Evolutionary conservation across 495 filamentous ascomycete genomes (phyloP).

Genomic region (Aspergillus mulundensis): DNA sequence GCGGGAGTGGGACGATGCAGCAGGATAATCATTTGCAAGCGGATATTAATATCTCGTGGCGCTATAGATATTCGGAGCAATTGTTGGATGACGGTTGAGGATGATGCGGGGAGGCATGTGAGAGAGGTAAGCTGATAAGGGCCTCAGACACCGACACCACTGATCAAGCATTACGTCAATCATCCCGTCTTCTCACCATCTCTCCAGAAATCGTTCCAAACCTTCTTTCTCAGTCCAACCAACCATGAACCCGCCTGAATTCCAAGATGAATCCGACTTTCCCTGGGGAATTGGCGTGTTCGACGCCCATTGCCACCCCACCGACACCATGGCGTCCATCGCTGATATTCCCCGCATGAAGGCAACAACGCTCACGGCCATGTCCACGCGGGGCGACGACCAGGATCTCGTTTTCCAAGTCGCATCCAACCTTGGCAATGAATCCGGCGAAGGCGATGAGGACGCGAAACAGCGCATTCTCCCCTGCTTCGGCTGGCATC

Average conservation of each 20-base stretch:
- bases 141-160: constrained; percentile 15
- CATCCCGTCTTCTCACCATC: background rate
- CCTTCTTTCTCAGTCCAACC: background rate
- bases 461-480: constrained; percentile 43
- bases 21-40: background rate
- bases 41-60: background rate
- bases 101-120: constrained; percentile 34
- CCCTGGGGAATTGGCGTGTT: constrained; percentile 84
- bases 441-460: constrained; percentile 20
- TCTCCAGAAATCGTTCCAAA: background rate
- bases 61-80: background rate
- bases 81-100: constrained; percentile 5
- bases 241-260: constrained; percentile 20
- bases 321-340: constrained; percentile 80
- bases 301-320: constrained; percentile 98
- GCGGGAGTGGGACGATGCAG: background rate
- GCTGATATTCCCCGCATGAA: constrained; percentile 69
- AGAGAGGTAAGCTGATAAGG: background rate
- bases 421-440: constrained; percentile 46
- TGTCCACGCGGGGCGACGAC: constrained; percentile 85
- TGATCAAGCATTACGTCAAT: constrained; percentile 11
- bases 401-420: constrained; percentile 75
- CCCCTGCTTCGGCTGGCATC: constrained; percentile 96
- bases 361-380: constrained; percentile 71
- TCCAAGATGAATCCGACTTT: constrained; percentile 37